Evolutionary conservation across 345 rosid genomes (phyloP).

Genomic region (Dimocarpus longan): DNA sequence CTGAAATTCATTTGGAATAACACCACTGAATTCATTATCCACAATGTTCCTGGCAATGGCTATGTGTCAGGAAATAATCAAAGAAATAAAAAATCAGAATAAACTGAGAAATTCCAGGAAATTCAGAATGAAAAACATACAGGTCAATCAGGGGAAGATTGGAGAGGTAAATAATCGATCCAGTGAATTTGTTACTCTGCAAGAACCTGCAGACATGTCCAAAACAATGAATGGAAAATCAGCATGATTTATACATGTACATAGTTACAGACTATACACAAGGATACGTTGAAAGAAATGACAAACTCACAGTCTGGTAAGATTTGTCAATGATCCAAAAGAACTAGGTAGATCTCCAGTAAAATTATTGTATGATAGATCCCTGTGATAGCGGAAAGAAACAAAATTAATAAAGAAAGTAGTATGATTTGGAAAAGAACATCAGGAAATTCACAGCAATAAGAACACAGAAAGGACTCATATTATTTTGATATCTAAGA

Average conservation of each 20-base stretch:
- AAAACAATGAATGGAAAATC: constrained; percentile 5
- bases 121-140: constrained; percentile 45
- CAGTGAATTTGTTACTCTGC: constrained; percentile 82
- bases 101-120: constrained; percentile 13
- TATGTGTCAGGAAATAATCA: constrained; percentile 29
- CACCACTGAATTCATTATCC: constrained; percentile 79
- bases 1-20: constrained; percentile 79
- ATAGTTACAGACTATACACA: not conserved
- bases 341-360: constrained; percentile 90
- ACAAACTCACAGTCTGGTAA: constrained; percentile 68
- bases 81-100: constrained; percentile 21
- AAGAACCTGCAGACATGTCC: constrained; percentile 57
- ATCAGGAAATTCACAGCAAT: not conserved
- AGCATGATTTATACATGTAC: not conserved
- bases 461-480: not conserved
- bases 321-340: constrained; percentile 66
- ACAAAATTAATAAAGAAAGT: not conserved
- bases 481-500: not conserved
- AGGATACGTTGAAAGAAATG: constrained; percentile 13
- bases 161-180: constrained; percentile 81
- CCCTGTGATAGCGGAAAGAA: constrained; percentile 50
- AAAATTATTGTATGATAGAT: constrained; percentile 79
- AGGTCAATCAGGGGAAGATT: constrained; percentile 72
- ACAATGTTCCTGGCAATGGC: constrained; percentile 68
- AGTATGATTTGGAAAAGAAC: not conserved